Percentiles rank a stretch among this genome's conserved stretches.
phyloP scores from a whole-genome alignment of 2,329 filamentous ascomycete genomes.

The Ramularia endophylla region DNA sequence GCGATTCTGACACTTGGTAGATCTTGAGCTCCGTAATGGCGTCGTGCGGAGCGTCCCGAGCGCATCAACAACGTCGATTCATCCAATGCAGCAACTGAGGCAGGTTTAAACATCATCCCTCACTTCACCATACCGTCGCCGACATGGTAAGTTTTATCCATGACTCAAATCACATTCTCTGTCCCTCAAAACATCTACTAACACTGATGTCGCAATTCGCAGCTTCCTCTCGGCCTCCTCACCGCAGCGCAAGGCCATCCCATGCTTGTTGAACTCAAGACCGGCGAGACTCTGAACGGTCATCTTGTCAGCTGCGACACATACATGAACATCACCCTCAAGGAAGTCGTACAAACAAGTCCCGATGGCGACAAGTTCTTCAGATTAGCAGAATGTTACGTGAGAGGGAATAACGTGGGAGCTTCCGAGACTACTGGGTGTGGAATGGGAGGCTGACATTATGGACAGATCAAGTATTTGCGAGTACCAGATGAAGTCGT shows the following conservation, averaged over 20 bases:
- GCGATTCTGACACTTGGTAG: too few relatives aligned
- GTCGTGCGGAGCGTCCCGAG: too few relatives aligned
- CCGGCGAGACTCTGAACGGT: constrained; percentile 94
- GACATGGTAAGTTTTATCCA: too few relatives aligned
- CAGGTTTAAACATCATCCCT: too few relatives aligned
- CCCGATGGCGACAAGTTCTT: constrained; percentile 93
- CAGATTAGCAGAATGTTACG: constrained; percentile 86
- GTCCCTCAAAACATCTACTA: too few relatives aligned
- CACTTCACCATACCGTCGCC: too few relatives aligned
- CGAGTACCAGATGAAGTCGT: constrained; percentile 95
- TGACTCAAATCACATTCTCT: too few relatives aligned
- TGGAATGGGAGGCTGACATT: constrained; percentile 1
- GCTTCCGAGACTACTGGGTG: not conserved
- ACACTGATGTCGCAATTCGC: constrained; percentile 7
- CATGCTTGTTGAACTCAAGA: constrained; percentile 97
- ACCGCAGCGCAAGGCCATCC: constrained; percentile 96
- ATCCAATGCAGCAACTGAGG: too few relatives aligned
- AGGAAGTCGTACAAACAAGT: constrained; percentile 95
- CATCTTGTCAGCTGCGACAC: constrained; percentile 96
- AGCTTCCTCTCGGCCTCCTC: constrained; percentile 70
- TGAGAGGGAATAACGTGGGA: constrained; percentile 92
- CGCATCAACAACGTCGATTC: too few relatives aligned
- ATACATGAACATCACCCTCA: constrained; percentile 98
- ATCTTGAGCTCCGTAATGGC: too few relatives aligned
- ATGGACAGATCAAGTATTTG: constrained; percentile 86